A percentile compares a stretch with the other conserved stretches of the same genome.
Evolutionary conservation across 192 early-diverging fungal species (phyloP).

Genomic region (Entomortierella chlamydospora): DNA sequence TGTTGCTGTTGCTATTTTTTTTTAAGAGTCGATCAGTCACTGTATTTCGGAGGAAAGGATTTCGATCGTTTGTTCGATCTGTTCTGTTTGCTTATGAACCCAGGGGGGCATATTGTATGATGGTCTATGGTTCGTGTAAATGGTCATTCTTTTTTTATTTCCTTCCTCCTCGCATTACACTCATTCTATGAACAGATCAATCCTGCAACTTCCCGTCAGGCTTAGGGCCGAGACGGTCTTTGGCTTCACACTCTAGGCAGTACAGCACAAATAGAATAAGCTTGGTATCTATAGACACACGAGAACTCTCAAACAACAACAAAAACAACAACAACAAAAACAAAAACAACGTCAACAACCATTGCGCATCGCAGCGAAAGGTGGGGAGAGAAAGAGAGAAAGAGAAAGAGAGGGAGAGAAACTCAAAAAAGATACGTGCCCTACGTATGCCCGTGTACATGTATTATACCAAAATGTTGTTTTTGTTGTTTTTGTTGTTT

Average conservation of each 20-base stretch:
- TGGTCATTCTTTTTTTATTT: too few relatives aligned
- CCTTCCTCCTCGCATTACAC: not conserved
- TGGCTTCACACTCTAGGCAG: too few relatives aligned
- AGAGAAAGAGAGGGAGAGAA: not conserved
- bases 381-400: not conserved
- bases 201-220: not conserved
- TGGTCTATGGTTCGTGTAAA: not conserved
- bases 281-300: too few relatives aligned
- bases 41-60: constrained; percentile 1
- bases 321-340: too few relatives aligned
- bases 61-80: constrained; percentile 9
- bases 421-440: constrained; percentile 3
- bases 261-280: too few relatives aligned
- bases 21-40: not conserved
- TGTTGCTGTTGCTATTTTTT: not conserved
- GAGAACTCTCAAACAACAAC: too few relatives aligned
- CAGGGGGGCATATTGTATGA: not conserved
- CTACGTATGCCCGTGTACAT: not conserved
- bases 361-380: not conserved
- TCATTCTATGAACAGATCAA: not conserved
- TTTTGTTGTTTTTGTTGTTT: too few relatives aligned
- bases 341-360: too few relatives aligned
- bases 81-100: constrained; percentile 5
- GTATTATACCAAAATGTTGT: too few relatives aligned
- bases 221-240: not conserved